Base-by-base conservation (phyloP, 2,329 filamentous ascomycete genomes). In the Lithohypha guttulata region DNA sequence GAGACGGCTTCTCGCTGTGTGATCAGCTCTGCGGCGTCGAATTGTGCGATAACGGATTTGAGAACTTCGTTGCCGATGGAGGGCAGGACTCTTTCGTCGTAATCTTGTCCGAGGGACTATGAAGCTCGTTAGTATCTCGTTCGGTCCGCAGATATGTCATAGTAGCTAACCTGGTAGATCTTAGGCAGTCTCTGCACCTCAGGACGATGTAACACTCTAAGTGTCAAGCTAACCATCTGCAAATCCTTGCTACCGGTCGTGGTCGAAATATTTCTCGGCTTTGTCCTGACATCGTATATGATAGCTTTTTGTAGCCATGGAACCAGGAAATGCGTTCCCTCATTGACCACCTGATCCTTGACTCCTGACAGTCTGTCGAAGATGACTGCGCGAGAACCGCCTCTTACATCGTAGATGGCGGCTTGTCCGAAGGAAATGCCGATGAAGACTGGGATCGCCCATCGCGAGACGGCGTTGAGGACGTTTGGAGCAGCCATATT, bases 1-100 rank as follows among this genome's bases (percentile, higher is more conserved):
- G 81, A 89, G 55, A 98, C 91, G 49, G 89, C 85, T 69, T 98
- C 93, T 63, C 91, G 83, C 69, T 98, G 91, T 43, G 91, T 98
- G 71, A 98, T 98, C 54, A 98, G 79, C 69, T 98, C 91, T 47
- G 85, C 87, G 50, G 91, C 91, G 62, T 98, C 93, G 72, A 98
- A 98, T 63, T 96, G 91, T 48, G 91, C 91, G 42, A 98, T 91
- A 54, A 98, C 95, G 55, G 87, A 77, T 72, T 98, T 98, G 59
- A 98, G 79, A 54, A 98, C 91, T 77, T 98, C 91, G 70, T 98
- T 98, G 55, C 93, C 91, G 65, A 98, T 98, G 51, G 87, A 95
- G 34, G 91, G 91, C 54, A 98, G 81, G 43, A 98, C 91, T 63
- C 91, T 77, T 75, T 98, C 91, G 62, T 98, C 91, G 71, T 98